These are phyloP conservation scores for Leccinum ochraceum DNA, from an alignment of 768 basidiomycete species.

Conservation along the genomic window DNA sequence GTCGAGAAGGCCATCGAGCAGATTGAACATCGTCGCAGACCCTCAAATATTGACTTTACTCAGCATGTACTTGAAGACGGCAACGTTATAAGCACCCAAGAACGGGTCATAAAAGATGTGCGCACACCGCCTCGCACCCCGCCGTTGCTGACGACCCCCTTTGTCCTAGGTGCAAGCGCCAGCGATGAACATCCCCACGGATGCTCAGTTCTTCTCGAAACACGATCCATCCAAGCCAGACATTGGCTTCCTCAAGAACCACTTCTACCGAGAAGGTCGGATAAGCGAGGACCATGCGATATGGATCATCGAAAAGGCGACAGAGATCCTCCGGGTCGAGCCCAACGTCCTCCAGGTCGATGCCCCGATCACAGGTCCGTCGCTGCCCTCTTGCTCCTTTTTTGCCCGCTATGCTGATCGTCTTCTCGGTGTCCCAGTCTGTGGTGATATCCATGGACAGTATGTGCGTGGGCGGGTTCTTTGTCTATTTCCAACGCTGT, in stretches of 20 bases:
- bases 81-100: slow-evolving; percentile 86
- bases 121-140: slow-evolving; percentile 22
- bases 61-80: slow-evolving; percentile 94
- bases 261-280: slow-evolving; percentile 96
- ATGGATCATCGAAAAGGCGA: slow-evolving; percentile 89
- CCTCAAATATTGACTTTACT: slow-evolving; percentile 83
- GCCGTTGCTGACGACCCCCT: slow-evolving; percentile 7
- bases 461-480: slow-evolving; percentile 62
- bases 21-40: slow-evolving; percentile 43
- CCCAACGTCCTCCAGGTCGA: slow-evolving; percentile 92
- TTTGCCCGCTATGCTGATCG: slow-evolving; percentile 4
- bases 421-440: slow-evolving; percentile 54
- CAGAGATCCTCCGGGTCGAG: slow-evolving; percentile 79
- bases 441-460: slow-evolving; percentile 99
- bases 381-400: not conserved
- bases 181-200: slow-evolving; percentile 88
- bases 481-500: slow-evolving; percentile 9
- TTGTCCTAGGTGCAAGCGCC: slow-evolving; percentile 88
- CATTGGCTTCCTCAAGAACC: slow-evolving; percentile 96
- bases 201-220: slow-evolving; percentile 88
- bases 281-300: slow-evolving; percentile 93
- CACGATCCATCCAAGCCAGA: slow-evolving; percentile 90
- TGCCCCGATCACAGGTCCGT: slow-evolving; percentile 91
- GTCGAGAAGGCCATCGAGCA: slow-evolving; percentile 38
- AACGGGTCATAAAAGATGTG: slow-evolving; percentile 96